Evolutionary conservation across 495 filamentous ascomycete genomes (phyloP).

Genomic region (Bacidia rubella): DNA sequence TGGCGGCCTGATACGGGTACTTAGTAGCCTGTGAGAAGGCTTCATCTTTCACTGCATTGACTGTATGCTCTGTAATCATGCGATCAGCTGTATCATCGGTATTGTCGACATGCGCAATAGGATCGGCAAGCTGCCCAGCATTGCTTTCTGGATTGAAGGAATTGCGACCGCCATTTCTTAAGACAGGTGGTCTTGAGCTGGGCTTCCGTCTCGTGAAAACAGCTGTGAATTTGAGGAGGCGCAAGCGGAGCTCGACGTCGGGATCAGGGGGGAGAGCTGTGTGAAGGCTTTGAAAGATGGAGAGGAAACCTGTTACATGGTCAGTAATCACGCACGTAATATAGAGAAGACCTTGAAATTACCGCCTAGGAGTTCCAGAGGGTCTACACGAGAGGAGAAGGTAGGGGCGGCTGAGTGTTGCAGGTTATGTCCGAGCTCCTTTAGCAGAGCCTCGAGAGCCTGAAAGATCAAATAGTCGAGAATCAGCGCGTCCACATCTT

Average conservation of each 20-base stretch:
- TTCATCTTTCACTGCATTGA: too few relatives aligned
- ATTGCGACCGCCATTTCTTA: conserved; percentile 1
- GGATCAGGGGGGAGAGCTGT: conserved; percentile 8
- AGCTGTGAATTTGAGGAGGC: conserved; percentile 23
- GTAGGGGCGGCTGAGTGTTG: background rate
- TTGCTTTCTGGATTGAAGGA: background rate
- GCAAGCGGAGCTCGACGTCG: conserved; percentile 21
- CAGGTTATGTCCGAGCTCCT: background rate
- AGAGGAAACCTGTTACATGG: conserved; percentile 20
- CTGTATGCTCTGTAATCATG: too few relatives aligned
- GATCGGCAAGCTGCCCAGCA: background rate
- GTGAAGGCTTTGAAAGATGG: conserved; percentile 23
- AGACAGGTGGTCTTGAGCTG: background rate
- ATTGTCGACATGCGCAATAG: background rate
- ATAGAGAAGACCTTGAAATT: too few relatives aligned
- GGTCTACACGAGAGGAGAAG: background rate
- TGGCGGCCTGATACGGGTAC: background rate
- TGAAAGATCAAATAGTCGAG: conserved; percentile 41
- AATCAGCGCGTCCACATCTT: conserved; percentile 38
- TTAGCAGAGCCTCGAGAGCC: conserved; percentile 25
- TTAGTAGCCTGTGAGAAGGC: too few relatives aligned
- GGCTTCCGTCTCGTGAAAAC: conserved; percentile 22
- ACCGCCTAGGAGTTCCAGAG: conserved; percentile 17
- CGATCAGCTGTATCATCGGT: background rate
- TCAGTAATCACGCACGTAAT: too few relatives aligned